Conservation (phyloP, 768 basidiomycete species). For the Kwoniella sp. region DNA sequence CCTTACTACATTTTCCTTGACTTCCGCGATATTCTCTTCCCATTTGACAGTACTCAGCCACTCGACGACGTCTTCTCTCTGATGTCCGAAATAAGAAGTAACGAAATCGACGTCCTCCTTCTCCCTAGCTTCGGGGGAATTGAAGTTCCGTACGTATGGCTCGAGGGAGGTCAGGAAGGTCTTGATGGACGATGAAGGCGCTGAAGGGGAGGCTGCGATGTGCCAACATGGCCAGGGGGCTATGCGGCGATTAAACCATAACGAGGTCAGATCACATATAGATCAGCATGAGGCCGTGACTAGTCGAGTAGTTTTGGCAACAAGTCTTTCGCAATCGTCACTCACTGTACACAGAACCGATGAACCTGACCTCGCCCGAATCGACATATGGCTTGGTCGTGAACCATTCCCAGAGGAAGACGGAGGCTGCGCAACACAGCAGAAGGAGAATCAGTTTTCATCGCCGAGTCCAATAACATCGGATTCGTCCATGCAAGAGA, state of each 20-base stretch:
- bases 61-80: constrained; percentile 77
- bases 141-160: constrained; percentile 67
- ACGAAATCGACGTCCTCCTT: constrained; percentile 73
- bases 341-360: constrained; percentile 60
- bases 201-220: constrained; percentile 77
- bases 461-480: background rate
- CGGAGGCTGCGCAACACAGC: constrained; percentile 22
- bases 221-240: constrained; percentile 98
- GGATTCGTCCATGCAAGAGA: background rate
- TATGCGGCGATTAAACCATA: constrained; percentile 50
- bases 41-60: constrained; percentile 83
- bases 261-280: constrained; percentile 2
- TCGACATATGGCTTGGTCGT: constrained; percentile 80
- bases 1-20: constrained; percentile 67
- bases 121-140: constrained; percentile 60
- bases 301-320: no score
- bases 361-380: constrained; percentile 76
- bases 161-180: constrained; percentile 69
- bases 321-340: no score
- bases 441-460: background rate
- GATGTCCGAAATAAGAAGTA: constrained; percentile 74
- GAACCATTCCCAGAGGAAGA: constrained; percentile 61
- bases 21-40: constrained; percentile 66
- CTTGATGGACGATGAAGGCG: constrained; percentile 59
- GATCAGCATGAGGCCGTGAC: no score